Base-by-base conservation (phyloP, 1,284 basidiomycete species). In the Ganoderma lingzhi region DNA sequence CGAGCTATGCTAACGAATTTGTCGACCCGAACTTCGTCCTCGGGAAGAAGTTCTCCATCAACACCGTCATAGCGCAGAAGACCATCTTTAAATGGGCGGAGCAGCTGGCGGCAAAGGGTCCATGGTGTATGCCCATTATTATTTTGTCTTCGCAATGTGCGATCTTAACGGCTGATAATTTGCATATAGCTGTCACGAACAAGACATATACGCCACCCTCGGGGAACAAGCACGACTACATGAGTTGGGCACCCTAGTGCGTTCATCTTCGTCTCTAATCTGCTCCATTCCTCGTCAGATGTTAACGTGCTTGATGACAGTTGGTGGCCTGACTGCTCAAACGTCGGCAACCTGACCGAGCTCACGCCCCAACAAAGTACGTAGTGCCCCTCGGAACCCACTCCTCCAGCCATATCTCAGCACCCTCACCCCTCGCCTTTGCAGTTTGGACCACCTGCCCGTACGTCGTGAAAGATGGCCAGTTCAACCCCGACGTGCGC, bases 231-330 rank as follows among this genome's bases (percentile, higher is more conserved):
- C 83, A 82, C 66, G 86, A 88, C 75, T 89, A 88, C 75, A 76
- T 88, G 72, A 87, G 86, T 67, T 88, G 84, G 84, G 86, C 86
- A 39, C 87, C 86, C 10, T 89, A 88, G 87, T 88, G 73, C 74
- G 85, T 79, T 14, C 15, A 2, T 28, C 17, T 17, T 58, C 56
- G 17, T 17, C 3, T 23, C 19, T 15, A n/a, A 66, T 76, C 53
- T 37, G 56, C 37, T 56, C n/a, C 5, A 23, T 48, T 10, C 28
- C 45, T 28, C 12, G 4, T 28, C 3, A 3, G 12, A 8, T 28
- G 39, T 39, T 60, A 12, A 56, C 19, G 0, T 12, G 32, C 8
- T 3, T 56, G 30, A 9, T 15, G 8, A 1, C 67, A 90, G 89
- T 71, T 86, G 83, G 78, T 90, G 88, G 88, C 88, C 89, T 0